These are phyloP conservation scores for Xylariaceae sp. DNA, from an alignment of 2,329 filamentous ascomycete species.

Conservation along the genomic window DNA sequence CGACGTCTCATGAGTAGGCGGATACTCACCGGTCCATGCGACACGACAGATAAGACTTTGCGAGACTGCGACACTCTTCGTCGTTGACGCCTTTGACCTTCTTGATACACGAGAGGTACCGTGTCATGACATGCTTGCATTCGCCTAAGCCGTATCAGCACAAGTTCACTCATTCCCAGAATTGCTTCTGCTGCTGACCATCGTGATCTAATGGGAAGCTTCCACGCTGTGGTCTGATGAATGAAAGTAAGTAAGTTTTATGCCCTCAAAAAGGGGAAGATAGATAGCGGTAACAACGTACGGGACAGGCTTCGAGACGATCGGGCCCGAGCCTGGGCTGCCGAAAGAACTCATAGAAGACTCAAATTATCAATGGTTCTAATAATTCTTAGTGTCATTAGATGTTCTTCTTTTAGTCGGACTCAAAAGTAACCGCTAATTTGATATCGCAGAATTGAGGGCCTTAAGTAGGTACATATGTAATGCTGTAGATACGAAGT, in stretches of 20 bases:
- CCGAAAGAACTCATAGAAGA: slow-evolving; percentile 36
- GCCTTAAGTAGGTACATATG: no score
- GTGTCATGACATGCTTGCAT: slow-evolving; percentile 86
- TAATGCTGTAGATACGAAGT: not conserved
- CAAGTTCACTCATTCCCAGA: not conserved
- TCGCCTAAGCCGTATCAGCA: slow-evolving; percentile 62
- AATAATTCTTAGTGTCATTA: not conserved
- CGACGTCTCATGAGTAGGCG: not conserved
- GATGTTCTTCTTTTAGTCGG: not conserved
- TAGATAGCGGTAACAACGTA: slow-evolving; percentile 23
- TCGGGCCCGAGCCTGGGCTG: slow-evolving; percentile 35
- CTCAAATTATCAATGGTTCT: not conserved
- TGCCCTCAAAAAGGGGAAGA: slow-evolving; percentile 4
- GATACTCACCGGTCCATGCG: slow-evolving; percentile 85
- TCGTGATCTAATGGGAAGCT: slow-evolving; percentile 97
- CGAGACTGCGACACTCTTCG: slow-evolving; percentile 78
- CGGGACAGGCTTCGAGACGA: slow-evolving; percentile 35
- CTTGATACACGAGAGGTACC: slow-evolving; percentile 87
- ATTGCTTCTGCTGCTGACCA: slow-evolving; percentile 48
- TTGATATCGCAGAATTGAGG: not conserved
- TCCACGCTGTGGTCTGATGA: slow-evolving; percentile 77
- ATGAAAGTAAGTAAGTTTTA: slow-evolving; percentile 2
- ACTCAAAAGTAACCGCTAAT: not conserved
- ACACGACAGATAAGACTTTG: slow-evolving; percentile 87
- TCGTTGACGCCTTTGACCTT: slow-evolving; percentile 83